Evolutionary conservation across 257 asterid species (phyloP), one percentile per base, ranked within the genome.

Genomic region (Solanum dulcamara): DNA sequence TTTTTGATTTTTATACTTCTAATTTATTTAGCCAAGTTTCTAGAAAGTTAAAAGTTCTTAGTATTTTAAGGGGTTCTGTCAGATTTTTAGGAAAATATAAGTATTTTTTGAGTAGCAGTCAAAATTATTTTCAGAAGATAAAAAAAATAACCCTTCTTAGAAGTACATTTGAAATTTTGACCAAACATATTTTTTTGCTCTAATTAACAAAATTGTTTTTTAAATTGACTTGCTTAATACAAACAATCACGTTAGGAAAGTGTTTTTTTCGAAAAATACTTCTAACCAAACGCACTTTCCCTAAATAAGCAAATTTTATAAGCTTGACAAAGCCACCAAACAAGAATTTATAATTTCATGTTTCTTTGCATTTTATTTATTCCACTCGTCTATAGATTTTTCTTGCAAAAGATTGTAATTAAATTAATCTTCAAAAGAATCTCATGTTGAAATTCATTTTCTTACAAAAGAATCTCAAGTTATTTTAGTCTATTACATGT

Each of bases 181-280:
- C 6, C 5, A 50, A 50, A 1, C 6, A 12, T 4, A 46, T 2
- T 46, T 44, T 44, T 44, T 44, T 10, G 14, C 50, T 10, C 50
- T 40, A 53, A 18, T 4, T 4, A 11, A 8, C 4, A 53, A 53
- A 53, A 53, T 0, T 8, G 1, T 2, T 53, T 53, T 53, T 20
- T 4, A 4, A n/a, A 57, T 57, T 22, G 6, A 10, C 10, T 9
- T 1, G 11, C 5, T 1, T 0, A 12, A 60, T 5, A 60, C 17
- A 60, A 60, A 60, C 4, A 3, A 5, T 1, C 12, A 26, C 0
- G 1, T 14, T 60, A 0, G 0, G 0, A 60, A 60, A 60, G 1
- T 24, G 0, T 11, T 24, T 24, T 59, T 59, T 10, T 1, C 1
- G 24, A 4, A 22, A 9, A 57, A 57, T 10, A 57, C 15, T 57